Base-by-base conservation (phyloP, 2,329 filamentous ascomycete genomes). In the Alternaria gansuensis region DNA sequence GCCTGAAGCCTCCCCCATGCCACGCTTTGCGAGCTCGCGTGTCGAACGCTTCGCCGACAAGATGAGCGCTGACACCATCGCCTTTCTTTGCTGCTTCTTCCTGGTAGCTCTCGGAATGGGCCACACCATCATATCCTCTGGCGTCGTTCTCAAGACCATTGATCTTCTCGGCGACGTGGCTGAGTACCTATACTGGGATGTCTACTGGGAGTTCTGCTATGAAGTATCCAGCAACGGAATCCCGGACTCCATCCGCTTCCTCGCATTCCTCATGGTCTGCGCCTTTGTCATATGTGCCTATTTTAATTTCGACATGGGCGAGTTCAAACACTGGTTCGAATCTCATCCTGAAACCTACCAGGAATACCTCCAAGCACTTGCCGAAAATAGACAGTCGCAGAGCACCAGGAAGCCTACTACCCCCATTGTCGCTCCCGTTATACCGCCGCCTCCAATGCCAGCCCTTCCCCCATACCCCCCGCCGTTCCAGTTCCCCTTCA, bases 161-260 rank as follows among this genome's bases (percentile, higher is more conserved):
- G n/a, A 29, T 7, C 4, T 5, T 17, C 21, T 31, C 10, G 9
- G 17, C 4, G 26, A n/a, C 36, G 0, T 8, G 6, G 13, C 40
- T 11, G 26, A 44, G 13, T 49, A 33, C 11, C 26, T 57, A 13
- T 45, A 43, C 36, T 50, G 33, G 31, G 26, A 49, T 3, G 3
- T 45, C 1, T 53, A 33, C 58, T 33, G 48, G 26, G 28, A 40
- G 9, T 2, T 57, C 46, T 29, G 23, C 21, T 21, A 46, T 6
- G 14, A 34, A 34, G 13, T 39, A 24, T 23, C 5, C 17, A 21
- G 31, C 7, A 36, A 43, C 14, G 40, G n/a, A 14, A 10, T 57
- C 11, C 4, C 44, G 34, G 3, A 6, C 34, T 40, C 13, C 10
- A 10, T 39, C 26, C 13, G 33, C 21, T 4, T 39, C 24, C 11